Evolutionary conservation across 805 yeast genomes (phyloP).

Genomic region (Hanseniaspora jakobsenii): DNA sequence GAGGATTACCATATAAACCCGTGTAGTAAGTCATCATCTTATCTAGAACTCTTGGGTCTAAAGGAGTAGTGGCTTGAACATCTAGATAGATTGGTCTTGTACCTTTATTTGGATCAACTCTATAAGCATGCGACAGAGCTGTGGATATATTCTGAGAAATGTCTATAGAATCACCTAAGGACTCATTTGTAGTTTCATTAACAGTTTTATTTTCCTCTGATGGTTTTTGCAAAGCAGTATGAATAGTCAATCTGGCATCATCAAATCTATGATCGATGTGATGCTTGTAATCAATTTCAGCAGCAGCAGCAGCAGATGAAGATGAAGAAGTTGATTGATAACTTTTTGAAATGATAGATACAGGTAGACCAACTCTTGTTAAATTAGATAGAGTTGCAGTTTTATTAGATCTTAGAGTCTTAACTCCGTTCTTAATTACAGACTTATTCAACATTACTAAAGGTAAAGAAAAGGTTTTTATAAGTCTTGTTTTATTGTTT

Average conservation of each 20-base stretch:
- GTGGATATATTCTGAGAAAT: slow-evolving; percentile 12
- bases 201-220: no score
- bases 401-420: not conserved
- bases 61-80: slow-evolving; percentile 97
- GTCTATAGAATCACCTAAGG: no score
- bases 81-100: slow-evolving; percentile 89
- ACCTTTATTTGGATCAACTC: slow-evolving; percentile 38
- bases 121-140: slow-evolving; percentile 31
- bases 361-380: not conserved
- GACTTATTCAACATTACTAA: no score
- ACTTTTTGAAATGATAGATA: not conserved
- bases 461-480: no score
- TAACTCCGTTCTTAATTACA: not conserved
- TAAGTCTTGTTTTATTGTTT: no score
- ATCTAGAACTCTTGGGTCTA: slow-evolving; percentile 91
- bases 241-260: slow-evolving; percentile 16
- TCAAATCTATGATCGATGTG: slow-evolving; percentile 15
- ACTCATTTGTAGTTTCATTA: no score
- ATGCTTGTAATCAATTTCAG: slow-evolving; percentile 5
- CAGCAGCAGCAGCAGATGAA: no score
- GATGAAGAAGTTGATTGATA: slow-evolving; percentile 10
- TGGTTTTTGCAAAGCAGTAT: slow-evolving; percentile 21
- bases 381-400: not conserved
- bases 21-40: slow-evolving; percentile 77
- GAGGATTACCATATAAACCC: slow-evolving; percentile 95